Evolutionary conservation across 768 basidiomycete species (phyloP), one percentile per base, ranked within the genome.

Genomic region (Boletus fagicola): DNA sequence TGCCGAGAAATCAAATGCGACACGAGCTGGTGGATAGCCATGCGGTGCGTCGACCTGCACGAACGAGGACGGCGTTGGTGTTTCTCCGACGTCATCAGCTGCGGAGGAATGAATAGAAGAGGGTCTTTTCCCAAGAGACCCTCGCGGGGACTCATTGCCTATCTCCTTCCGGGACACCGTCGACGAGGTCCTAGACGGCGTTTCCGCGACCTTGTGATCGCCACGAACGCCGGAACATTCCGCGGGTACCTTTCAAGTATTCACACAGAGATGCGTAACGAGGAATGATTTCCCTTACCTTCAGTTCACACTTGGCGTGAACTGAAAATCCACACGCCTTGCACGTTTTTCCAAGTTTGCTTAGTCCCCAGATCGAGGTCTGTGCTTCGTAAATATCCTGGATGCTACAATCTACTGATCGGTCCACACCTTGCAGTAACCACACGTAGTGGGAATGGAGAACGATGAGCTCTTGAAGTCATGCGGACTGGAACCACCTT

Each of bases 341-440:
- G 75, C 92, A 93, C 7, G 87, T 90, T 75, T 92, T 93, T 35
- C 92, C 92, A 67, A 90, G 88, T 71, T 91, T 92, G 68, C 83
- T 88, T 44, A 93, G 75, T 10, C 92, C 92, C 91, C 92, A 93
- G 31, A 94, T 92, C 9, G 88, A 88, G 11, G 86, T 79, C 90
- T 92, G 56, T 35, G 30, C 30, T 20, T 39, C 24, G 45, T 71
- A 33, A 62, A 46, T 52, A 42, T 33, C 43, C 31, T 18, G 31
- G 15, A 46, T n/a, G 22, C 6, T 39, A 20, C 9, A 35, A 42
- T 43, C 12, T 13, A 26, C 31, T 49, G 30, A 51, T 26, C 26
- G 36, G 18, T 61, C 31, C 77, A 35, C 59, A 87, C 90, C 81
- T 88, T 86, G 77, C 92, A 94, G 68, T 90, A 90, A 15, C 81